phyloP scores from a whole-genome alignment of 108 stramenopile genomes.

The Stephanodiscus triporus region DNA sequence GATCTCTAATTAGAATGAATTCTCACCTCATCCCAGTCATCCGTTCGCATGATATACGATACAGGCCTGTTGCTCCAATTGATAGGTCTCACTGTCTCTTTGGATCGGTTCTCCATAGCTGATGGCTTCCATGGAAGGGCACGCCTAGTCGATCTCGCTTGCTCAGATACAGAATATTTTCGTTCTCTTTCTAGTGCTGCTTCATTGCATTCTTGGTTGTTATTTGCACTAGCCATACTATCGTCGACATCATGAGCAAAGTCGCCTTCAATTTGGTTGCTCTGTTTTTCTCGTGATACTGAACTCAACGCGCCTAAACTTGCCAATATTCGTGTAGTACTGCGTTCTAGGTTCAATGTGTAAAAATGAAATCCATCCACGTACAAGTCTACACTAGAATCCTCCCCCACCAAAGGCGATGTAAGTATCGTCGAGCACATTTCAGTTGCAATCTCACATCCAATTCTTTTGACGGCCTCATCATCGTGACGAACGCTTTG shows the following conservation, averaged over 20 bases:
- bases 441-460: constrained; percentile 84
- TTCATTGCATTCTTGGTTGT: neutral
- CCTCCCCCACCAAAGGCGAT: constrained; percentile 13
- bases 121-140: constrained; percentile 83
- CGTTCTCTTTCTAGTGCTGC: constrained; percentile 33
- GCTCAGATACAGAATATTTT: constrained; percentile 34
- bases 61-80: constrained; percentile 98
- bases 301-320: constrained; percentile 41
- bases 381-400: constrained; percentile 27
- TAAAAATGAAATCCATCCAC: constrained; percentile 94
- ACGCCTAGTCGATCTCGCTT: constrained; percentile 28
- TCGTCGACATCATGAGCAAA: neutral
- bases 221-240: constrained; percentile 1
- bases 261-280: neutral
- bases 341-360: constrained; percentile 93
- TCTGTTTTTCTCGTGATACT: constrained; percentile 12
- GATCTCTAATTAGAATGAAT: neutral
- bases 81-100: constrained; percentile 94
- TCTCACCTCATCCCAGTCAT: constrained; percentile 91
- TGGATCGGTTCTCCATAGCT: constrained; percentile 65
- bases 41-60: constrained; percentile 92
- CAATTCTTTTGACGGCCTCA: constrained; percentile 92
- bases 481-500: constrained; percentile 86
- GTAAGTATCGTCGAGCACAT: constrained; percentile 72
- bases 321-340: constrained; percentile 77